Base-by-base conservation (phyloP, 2,329 filamentous ascomycete species). In the Epichloe baconii region DNA sequence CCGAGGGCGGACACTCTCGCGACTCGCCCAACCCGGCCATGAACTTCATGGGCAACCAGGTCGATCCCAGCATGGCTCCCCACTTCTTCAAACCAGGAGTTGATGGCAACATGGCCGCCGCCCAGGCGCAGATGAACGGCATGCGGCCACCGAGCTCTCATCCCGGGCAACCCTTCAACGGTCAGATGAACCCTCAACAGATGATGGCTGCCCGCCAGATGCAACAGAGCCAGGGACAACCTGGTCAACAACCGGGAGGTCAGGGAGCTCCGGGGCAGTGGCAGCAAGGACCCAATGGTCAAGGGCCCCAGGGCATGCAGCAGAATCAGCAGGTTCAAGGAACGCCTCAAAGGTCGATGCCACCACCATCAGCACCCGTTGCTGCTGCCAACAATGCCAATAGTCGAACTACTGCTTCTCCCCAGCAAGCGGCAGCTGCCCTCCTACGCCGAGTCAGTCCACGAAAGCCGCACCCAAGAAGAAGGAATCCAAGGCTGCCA, bases 381-480 rank as follows among this genome's bases (percentile, higher is more conserved):
- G 68, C 68, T 15, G 66, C 67, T 37, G 61, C 54, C 23, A 71
- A 72, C 52, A 75, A 74, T 57, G 71, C 74, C 50, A 77, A 79
- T 58, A 76, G 72, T 55, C 71, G 76, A 50, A 75, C 71, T 42
- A 77, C 79, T 14, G 78, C 77, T 12, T 82, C 80, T 17, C 82
- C 80, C 23, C 80, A 83, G 58, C 76, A 79, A 57, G 76, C 76
- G 55, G 79, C 76, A 53, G 76, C 80, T 6, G 84, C 83, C 37
- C 87, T 1, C 86, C 86, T 1, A 93, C 87, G 4, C 87, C 87
- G 1, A 82, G 80, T 48, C 85, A 88, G 62, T 66, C 73, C 2
- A 83, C 82, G 62, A 91, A 91, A 71, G 68, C 83, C 4, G 82
- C 79, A 36, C 84, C 85, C 1, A 89, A 88, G 67, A 91, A 91